A percentile compares a stretch with the other conserved stretches of the same genome.
Evolutionary conservation across 116 monocot species (phyloP).

Genomic region (Papilionanthe hybrid): DNA sequence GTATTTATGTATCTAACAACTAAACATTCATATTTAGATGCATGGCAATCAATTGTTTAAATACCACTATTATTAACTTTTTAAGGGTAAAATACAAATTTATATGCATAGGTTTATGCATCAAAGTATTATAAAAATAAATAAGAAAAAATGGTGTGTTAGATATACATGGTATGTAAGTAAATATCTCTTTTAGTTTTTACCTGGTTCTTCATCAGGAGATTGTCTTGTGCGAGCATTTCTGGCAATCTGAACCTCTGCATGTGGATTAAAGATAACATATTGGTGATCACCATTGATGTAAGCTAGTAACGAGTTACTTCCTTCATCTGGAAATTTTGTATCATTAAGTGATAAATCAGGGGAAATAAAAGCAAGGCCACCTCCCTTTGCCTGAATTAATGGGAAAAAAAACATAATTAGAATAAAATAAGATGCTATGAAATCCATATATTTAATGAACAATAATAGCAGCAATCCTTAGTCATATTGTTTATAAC

Average conservation of each 20-base stretch:
- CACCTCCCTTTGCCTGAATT: slow-evolving; percentile 67
- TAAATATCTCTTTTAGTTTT: too few relatives aligned
- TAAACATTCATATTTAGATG: too few relatives aligned
- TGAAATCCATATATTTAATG: neutral
- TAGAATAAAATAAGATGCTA: neutral
- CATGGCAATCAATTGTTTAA: too few relatives aligned
- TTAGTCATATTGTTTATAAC: neutral
- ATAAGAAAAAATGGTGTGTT: too few relatives aligned
- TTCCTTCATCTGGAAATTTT: slow-evolving; percentile 18
- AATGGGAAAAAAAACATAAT: neutral
- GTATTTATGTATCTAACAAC: too few relatives aligned
- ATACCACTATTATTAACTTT: too few relatives aligned
- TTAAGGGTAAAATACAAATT: too few relatives aligned
- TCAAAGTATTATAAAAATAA: too few relatives aligned
- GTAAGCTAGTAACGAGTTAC: slow-evolving; percentile 40
- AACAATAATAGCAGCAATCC: neutral
- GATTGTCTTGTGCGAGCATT: slow-evolving; percentile 14
- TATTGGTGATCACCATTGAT: slow-evolving; percentile 74
- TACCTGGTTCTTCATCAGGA: slow-evolving; percentile 52
- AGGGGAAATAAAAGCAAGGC: slow-evolving; percentile 52
- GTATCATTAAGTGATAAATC: slow-evolving; percentile 9
- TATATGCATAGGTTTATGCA: too few relatives aligned
- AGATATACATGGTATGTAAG: too few relatives aligned
- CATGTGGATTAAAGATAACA: slow-evolving; percentile 68
- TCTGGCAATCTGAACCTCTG: slow-evolving; percentile 17